phyloP scores from a whole-genome alignment of 2,329 filamentous ascomycete species.

The Nothophaeocryptopus gaeumannii region DNA sequence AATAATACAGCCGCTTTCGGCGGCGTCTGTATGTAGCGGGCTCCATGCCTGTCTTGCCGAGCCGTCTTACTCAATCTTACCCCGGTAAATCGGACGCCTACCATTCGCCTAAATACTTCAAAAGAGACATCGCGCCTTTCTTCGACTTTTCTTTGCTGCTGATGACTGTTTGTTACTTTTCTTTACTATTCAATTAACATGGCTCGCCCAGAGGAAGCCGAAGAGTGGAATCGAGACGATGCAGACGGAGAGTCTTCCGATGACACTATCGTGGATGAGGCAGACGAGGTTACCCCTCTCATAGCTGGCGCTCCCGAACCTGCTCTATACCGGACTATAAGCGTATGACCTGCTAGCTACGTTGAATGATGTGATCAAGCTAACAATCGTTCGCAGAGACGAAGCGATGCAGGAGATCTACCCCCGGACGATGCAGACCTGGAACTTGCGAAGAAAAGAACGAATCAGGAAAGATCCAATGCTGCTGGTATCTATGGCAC shows the following conservation, averaged over 20 bases:
- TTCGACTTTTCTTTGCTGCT: not conserved
- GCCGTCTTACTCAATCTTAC: too few relatives aligned
- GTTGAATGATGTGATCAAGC: not conserved
- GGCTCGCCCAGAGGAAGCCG: conserved; percentile 4
- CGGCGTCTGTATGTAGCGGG: too few relatives aligned
- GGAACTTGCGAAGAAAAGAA: conserved; percentile 13
- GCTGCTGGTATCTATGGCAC: conserved; percentile 24
- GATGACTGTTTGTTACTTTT: not conserved
- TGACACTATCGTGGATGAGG: conserved; percentile 12
- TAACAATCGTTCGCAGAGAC: conserved; percentile 10
- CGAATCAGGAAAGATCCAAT: conserved; percentile 6
- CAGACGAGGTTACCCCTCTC: conserved; percentile 8
- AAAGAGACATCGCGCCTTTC: not conserved
- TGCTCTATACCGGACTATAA: conserved; percentile 23
- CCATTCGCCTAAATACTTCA: too few relatives aligned
- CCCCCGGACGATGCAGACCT: conserved; percentile 26
- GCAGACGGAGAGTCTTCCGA: not conserved
- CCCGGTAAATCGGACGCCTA: too few relatives aligned
- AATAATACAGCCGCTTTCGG: too few relatives aligned
- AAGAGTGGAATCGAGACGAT: not conserved
- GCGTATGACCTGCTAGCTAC: conserved; percentile 10
- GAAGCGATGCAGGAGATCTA: conserved; percentile 20
- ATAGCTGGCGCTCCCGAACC: conserved; percentile 12
- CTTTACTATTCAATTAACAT: not conserved
- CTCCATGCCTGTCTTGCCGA: too few relatives aligned